Percentiles rank a stretch among this genome's conserved stretches.
phyloP scores from a whole-genome alignment of 306 rosid species.

The Arachis hypogaea region DNA sequence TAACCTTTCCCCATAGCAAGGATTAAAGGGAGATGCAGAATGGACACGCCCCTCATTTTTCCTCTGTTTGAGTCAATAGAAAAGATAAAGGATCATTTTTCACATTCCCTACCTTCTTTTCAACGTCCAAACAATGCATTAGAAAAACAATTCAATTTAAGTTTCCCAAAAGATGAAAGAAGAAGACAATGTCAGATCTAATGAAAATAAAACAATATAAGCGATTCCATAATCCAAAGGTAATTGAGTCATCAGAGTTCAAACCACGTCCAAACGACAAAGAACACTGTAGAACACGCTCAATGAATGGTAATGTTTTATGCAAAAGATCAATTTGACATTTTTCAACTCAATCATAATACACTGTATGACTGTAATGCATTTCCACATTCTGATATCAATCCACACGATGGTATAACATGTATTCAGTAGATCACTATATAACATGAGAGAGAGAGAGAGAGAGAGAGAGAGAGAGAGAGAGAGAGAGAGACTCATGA shows the following conservation, averaged over 20 bases:
- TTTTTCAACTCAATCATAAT: conserved; percentile 28
- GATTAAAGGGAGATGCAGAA: no score
- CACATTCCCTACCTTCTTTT: neutral
- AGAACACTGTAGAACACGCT: neutral
- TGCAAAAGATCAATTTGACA: conserved; percentile 44
- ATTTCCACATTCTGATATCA: conserved; percentile 52
- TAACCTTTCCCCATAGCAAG: neutral
- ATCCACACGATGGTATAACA: conserved; percentile 42
- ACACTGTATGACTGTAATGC: conserved; percentile 33
- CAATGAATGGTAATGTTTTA: conserved; percentile 4
- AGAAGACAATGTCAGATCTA: no score
- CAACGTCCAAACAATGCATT: neutral
- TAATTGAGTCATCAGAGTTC: neutral
- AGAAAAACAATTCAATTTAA: neutral
- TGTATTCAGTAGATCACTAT: conserved; percentile 36
- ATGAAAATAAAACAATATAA: neutral
- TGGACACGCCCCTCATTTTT: no score
- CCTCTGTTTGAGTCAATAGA: no score
- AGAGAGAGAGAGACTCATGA: conserved; percentile 32
- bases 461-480: neutral
- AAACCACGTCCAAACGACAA: neutral
- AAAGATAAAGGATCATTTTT: no score
- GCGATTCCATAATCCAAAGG: neutral
- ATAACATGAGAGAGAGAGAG: conserved; percentile 28
- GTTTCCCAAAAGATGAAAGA: no score